Conservation (phyloP, 1,284 basidiomycete species). For the Stygiomarasmius scandens region DNA sequence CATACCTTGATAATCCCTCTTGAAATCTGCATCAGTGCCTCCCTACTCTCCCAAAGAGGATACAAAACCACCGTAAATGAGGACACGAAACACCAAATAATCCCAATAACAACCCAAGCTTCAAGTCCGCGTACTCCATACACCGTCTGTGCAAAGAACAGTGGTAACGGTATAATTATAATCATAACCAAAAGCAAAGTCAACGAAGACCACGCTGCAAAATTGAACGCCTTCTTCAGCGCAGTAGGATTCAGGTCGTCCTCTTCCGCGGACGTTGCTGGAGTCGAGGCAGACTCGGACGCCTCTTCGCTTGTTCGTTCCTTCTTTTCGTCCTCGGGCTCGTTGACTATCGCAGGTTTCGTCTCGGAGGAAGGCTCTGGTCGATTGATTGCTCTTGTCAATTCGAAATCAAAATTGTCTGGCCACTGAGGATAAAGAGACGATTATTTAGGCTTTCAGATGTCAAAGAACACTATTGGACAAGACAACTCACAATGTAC, state of each 20-base stretch:
- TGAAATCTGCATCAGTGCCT: conserved; percentile 60
- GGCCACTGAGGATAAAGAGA: conserved; percentile 57
- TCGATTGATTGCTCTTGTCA: conserved; percentile 76
- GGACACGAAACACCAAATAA: conserved; percentile 83
- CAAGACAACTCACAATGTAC: conserved; percentile 48
- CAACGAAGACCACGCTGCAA: conserved; percentile 76
- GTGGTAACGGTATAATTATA: conserved; percentile 77
- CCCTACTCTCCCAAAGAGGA: conserved; percentile 82
- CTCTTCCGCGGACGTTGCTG: conserved; percentile 37
- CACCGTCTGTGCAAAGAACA: conserved; percentile 80
- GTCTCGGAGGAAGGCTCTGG: conserved; percentile 21
- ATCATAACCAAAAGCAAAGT: conserved; percentile 67
- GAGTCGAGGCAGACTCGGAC: conserved; percentile 27
- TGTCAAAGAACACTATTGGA: neutral
- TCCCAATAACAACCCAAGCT: conserved; percentile 78
- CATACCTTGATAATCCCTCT: conserved; percentile 65
- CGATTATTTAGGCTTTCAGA: neutral
- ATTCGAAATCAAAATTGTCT: conserved; percentile 78
- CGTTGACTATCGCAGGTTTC: neutral
- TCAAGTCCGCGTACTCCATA: conserved; percentile 71
- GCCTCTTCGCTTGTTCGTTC: conserved; percentile 31
- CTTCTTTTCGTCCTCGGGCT: conserved; percentile 35
- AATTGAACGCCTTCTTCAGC: conserved; percentile 72
- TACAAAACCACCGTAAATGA: conserved; percentile 79
- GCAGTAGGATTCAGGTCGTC: conserved; percentile 64